Percentiles rank a stretch among this genome's conserved stretches.
phyloP scores from a whole-genome alignment of 345 rosid genomes.

The Noccaea caerulescens region DNA sequence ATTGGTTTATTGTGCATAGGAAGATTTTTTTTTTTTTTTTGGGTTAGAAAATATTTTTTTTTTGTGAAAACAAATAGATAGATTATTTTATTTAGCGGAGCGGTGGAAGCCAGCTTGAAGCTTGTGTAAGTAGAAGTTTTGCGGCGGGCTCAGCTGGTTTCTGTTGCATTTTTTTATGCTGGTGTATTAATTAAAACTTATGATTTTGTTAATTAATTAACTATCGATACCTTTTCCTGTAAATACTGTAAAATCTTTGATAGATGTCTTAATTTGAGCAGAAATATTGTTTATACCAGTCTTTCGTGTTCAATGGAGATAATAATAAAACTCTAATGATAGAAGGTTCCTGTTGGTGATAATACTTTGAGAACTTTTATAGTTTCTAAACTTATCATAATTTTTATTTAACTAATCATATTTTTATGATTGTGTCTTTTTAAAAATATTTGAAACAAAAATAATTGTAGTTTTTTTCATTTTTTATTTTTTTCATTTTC shows the following conservation, averaged over 20 bases:
- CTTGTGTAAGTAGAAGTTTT: slow-evolving; percentile 41
- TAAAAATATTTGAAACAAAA: too few relatives aligned
- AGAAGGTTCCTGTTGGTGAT: too few relatives aligned
- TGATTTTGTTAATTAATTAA: not conserved
- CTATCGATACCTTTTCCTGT: not conserved
- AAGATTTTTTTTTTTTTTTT: not conserved
- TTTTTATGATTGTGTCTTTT: too few relatives aligned
- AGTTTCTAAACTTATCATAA: too few relatives aligned
- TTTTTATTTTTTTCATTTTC: too few relatives aligned
- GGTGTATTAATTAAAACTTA: not conserved
- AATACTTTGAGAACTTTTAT: too few relatives aligned
- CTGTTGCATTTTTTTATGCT: slow-evolving; percentile 25
- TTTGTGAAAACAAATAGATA: slow-evolving; percentile 4
- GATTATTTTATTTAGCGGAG: not conserved
- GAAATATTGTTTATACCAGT: not conserved
- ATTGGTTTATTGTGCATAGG: slow-evolving; percentile 30
- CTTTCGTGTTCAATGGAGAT: not conserved
- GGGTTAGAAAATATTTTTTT: not conserved
- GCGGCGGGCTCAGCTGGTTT: slow-evolving; percentile 45
- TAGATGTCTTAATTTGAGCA: too few relatives aligned
- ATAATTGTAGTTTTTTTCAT: too few relatives aligned
- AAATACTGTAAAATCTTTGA: not conserved
- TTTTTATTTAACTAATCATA: too few relatives aligned
- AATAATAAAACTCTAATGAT: not conserved
- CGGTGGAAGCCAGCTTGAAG: slow-evolving; percentile 36